phyloP scores from a whole-genome alignment of 2,329 filamentous ascomycete species.

The Trichophyton benhamiae region DNA sequence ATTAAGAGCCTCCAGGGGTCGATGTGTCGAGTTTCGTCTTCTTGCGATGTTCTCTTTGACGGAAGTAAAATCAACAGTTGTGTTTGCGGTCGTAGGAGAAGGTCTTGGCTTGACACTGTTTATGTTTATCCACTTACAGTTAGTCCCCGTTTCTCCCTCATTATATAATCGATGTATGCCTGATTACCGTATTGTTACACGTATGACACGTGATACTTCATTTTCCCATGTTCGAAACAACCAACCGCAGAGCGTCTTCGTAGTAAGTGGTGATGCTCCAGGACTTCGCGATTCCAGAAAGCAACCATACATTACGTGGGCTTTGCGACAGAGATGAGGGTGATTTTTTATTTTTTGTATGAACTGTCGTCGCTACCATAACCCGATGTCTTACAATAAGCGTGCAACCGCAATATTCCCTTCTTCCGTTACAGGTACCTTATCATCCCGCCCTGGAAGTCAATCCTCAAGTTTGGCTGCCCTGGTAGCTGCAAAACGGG shows the following conservation, averaged over 20 bases:
- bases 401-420: background rate
- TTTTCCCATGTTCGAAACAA: background rate
- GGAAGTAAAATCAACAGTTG: background rate
- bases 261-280: background rate
- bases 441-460: slow-evolving; percentile 19
- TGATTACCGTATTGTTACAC: background rate
- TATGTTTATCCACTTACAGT: slow-evolving; percentile 11
- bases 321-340: background rate
- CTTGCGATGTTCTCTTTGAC: background rate
- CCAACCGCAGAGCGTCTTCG: too few species aligned
- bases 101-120: slow-evolving; percentile 6
- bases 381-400: slow-evolving; percentile 2
- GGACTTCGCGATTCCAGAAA: background rate
- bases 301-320: background rate
- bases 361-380: background rate
- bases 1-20: background rate
- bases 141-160: background rate
- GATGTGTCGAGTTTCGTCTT: background rate
- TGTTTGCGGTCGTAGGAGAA: background rate
- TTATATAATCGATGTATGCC: background rate
- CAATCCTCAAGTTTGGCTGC: slow-evolving; percentile 47
- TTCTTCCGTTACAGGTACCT: slow-evolving; percentile 17
- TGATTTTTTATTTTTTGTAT: background rate
- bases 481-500: slow-evolving; percentile 51
- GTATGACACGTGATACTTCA: background rate